Percentiles rank a stretch among this genome's conserved stretches.
These are phyloP conservation scores for Chlamydomonas schloesseri DNA, from an alignment of 139 green algal genomes.

Conservation along the genomic window DNA sequence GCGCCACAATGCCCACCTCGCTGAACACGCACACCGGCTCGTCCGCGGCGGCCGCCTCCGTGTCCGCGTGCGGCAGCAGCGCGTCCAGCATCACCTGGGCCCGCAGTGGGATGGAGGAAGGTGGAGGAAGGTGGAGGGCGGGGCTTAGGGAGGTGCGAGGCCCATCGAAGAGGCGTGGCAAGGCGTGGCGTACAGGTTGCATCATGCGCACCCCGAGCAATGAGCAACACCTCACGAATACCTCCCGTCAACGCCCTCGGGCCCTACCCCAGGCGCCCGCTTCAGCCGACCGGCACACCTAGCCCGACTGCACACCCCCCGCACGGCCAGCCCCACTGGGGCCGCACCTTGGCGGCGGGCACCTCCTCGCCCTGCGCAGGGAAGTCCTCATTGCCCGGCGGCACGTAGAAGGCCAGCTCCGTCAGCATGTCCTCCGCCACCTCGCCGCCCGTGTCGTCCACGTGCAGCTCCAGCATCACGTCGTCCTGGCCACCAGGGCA, in stretches of 20 bases:
- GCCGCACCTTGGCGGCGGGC: constrained; percentile 50
- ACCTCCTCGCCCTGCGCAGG: constrained; percentile 22
- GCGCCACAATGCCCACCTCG: constrained; percentile 80
- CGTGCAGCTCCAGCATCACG: constrained; percentile 93
- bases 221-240: too few relatives aligned
- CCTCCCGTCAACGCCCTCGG: too few relatives aligned
- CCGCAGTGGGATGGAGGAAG: too few relatives aligned
- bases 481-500: constrained; percentile 76
- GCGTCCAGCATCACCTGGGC: constrained; percentile 73
- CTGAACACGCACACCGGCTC: constrained; percentile 86
- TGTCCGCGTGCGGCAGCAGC: constrained; percentile 70
- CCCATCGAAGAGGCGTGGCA: too few relatives aligned
- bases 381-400: constrained; percentile 54
- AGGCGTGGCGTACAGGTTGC: too few relatives aligned
- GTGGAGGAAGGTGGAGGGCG: too few relatives aligned
- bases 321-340: too few relatives aligned
- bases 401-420: constrained; percentile 89
- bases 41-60: constrained; percentile 66
- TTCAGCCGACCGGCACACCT: too few relatives aligned
- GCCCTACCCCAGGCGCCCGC: too few relatives aligned
- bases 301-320: too few relatives aligned
- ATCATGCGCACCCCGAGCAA: too few relatives aligned
- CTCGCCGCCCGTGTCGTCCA: constrained; percentile 84
- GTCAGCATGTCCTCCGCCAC: constrained; percentile 86
- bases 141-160: too few relatives aligned